Evolutionary conservation across 306 rosid species (phyloP).

Genomic region (Styphnolobium japonicum): DNA sequence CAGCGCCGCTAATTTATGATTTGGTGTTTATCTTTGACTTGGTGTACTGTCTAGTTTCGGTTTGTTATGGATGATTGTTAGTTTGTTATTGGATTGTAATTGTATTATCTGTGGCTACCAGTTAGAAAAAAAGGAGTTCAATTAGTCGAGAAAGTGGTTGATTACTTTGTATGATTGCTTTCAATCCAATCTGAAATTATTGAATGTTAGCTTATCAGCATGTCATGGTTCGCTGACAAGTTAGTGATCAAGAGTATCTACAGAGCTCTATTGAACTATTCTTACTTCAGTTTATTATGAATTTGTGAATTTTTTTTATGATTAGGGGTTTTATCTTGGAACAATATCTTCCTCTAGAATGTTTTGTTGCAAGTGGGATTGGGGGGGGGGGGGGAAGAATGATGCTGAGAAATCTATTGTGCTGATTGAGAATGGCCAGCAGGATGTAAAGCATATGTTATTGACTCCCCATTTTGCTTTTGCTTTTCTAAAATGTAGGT

Average conservation of each 20-base stretch:
- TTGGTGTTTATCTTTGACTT: conserved; percentile 1
- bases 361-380: not conserved
- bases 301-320: not conserved
- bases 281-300: not conserved
- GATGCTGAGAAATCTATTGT: not conserved
- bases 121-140: not conserved
- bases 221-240: not conserved
- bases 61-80: not conserved
- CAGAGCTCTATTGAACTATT: not conserved
- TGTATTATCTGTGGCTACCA: not conserved
- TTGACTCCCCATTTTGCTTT: not conserved
- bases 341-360: not conserved
- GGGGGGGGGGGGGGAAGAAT: not conserved
- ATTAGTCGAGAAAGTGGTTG: not conserved
- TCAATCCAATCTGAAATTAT: too few relatives aligned
- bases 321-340: not conserved
- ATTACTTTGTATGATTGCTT: too few relatives aligned
- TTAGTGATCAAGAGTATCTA: not conserved
- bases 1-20: not conserved
- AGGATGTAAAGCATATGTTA: not conserved
- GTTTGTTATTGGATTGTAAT: not conserved
- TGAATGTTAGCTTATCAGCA: not conserved
- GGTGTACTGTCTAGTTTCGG: not conserved
- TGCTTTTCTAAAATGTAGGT: conserved; percentile 35
- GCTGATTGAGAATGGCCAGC: not conserved